Conservation (phyloP, 805 yeast species). For the Zygotorulaspora sp. region DNA sequence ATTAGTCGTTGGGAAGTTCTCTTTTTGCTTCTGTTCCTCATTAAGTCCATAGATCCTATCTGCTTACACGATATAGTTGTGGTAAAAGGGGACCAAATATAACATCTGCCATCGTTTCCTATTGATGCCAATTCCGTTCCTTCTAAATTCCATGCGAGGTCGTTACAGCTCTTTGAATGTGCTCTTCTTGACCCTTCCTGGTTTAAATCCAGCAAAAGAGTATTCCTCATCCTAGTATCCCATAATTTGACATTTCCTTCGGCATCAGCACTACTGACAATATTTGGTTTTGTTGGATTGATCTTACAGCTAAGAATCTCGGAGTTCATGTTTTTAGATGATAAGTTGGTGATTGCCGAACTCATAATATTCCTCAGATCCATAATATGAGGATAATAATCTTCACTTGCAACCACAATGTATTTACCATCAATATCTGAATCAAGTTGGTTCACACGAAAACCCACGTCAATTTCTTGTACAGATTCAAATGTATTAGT, state of each 20-base stretch:
- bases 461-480: conserved; percentile 57
- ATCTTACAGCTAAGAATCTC: conserved; percentile 50
- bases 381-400: conserved; percentile 60
- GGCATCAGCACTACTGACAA: conserved; percentile 74
- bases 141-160: conserved; percentile 63
- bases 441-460: conserved; percentile 65
- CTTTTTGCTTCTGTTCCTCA: conserved; percentile 23
- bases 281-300: conserved; percentile 60
- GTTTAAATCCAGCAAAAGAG: conserved; percentile 26
- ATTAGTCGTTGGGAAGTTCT: conserved; percentile 26
- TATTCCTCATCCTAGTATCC: conserved; percentile 58
- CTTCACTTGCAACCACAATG: conserved; percentile 69
- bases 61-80: conserved; percentile 9
- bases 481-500: conserved; percentile 60
- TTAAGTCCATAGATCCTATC: conserved; percentile 25
- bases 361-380: conserved; percentile 73
- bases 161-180: conserved; percentile 75
- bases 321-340: conserved; percentile 48
- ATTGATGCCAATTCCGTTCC: conserved; percentile 62
- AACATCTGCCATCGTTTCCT: conserved; percentile 75
- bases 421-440: conserved; percentile 42
- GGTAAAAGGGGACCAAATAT: conserved; percentile 55
- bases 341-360: conserved; percentile 64
- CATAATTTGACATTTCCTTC: conserved; percentile 79
- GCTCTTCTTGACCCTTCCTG: conserved; percentile 42